Evolutionary conservation across 208 protist genomes (phyloP), one percentile per base, ranked within the genome.

Genomic region (Crithidia brevicula): DNA sequence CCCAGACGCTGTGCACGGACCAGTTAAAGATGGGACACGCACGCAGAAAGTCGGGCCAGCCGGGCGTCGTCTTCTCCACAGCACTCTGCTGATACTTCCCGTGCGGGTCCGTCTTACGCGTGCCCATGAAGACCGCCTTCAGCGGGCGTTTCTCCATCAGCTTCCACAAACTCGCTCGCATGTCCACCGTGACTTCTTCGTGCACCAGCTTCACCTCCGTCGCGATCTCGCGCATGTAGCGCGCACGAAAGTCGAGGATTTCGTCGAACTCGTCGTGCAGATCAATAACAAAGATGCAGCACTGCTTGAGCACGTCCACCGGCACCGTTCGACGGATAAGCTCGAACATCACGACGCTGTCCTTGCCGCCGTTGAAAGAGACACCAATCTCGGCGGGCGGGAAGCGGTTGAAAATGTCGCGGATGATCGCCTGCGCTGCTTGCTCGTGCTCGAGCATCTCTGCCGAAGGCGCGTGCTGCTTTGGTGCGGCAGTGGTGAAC

Each of bases 311-410:
- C 10, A 64, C 33, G 11, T 86, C 84, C 15, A 68, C 7, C 1
- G 81, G 77, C 16, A 96, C 46, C 9, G 69, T 78, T 10, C 72
- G 62, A 3, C 68, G 50, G 36, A 94, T 45, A 27, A 97, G 77
- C 67, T 96, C 84, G 64, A 96, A 58, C 71, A 96, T 85, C 20
- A 94, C 88, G 2, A 96, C 88, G 47, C 83, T 89, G 74, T 97
- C 93, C 46, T 97, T 97, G 10, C 93, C 93, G 18, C 88, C 93
- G 59, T 97, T 97, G 67, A 97, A 97, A 33, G 87, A 86, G 61
- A 97, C 70, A 22, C 85, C 86, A 60, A 97, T 92, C 8, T 82
- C 51, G 6, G 92, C 56, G 8, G 70, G 58, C 4, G 75, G 53
- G 56, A 80, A 84, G 30, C 60, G 38, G 0, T 45, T 42, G 20